Evolutionary conservation across 2,329 filamentous ascomycete genomes (phyloP).

Genomic region (Rutstroemia sp.): DNA sequence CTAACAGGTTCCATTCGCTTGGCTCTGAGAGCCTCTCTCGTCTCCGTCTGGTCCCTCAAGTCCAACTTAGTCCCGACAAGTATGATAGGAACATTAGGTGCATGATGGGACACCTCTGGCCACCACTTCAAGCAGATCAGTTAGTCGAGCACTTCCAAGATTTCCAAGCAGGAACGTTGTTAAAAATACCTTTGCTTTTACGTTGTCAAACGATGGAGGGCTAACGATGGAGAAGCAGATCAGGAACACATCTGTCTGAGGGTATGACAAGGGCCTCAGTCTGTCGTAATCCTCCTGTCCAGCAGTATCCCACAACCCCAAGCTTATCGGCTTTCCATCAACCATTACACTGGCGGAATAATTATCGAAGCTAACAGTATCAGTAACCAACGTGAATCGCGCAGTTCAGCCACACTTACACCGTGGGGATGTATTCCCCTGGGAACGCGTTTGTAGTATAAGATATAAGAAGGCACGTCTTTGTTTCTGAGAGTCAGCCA

Average conservation of each 20-base stretch:
- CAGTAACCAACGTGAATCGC: slow-evolving; percentile 8
- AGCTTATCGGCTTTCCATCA: slow-evolving; percentile 92
- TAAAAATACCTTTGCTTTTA: slow-evolving; percentile 84
- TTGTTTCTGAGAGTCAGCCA: slow-evolving; percentile 7
- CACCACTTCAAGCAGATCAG: slow-evolving; percentile 61
- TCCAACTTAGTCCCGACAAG: slow-evolving; percentile 96
- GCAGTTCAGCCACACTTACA: slow-evolving; percentile 48
- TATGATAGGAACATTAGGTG: slow-evolving; percentile 91
- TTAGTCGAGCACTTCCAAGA: slow-evolving; percentile 8
- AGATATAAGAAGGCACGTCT: slow-evolving; percentile 98
- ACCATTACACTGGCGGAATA: slow-evolving; percentile 99
- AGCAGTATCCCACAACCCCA: slow-evolving; percentile 97
- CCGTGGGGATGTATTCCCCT: slow-evolving; percentile 99
- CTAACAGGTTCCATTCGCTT: slow-evolving; percentile 97
- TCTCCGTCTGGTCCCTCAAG: slow-evolving; percentile 80
- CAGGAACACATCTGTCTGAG: slow-evolving; percentile 95
- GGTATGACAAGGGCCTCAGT: slow-evolving; percentile 90
- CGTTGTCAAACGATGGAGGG: slow-evolving; percentile 97
- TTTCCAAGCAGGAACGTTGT: not conserved
- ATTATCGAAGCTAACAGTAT: slow-evolving; percentile 75
- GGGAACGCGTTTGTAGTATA: slow-evolving; percentile 99
- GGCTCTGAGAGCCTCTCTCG: slow-evolving; percentile 72
- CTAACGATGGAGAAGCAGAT: slow-evolving; percentile 99
- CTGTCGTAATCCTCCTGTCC: slow-evolving; percentile 98
- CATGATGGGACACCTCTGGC: slow-evolving; percentile 95